phyloP scores from a whole-genome alignment of 495 filamentous ascomycete species.

The Penicillium silybi region DNA sequence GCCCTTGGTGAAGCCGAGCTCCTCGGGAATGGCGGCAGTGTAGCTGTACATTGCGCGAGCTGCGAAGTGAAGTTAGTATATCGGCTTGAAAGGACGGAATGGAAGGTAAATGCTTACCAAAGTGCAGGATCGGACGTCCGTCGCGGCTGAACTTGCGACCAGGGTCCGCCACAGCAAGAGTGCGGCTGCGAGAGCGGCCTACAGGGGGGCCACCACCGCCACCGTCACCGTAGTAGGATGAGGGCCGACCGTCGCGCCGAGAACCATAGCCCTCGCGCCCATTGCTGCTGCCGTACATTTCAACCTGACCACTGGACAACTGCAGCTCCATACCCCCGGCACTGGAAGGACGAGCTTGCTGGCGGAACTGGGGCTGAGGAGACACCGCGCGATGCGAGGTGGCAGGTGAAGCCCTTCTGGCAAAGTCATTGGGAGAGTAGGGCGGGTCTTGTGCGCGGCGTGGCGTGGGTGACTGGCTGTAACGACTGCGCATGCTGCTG shows the following conservation, averaged over 20 bases:
- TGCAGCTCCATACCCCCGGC: conserved; percentile 77
- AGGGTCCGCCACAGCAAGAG: conserved; percentile 57
- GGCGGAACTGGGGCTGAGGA: conserved; percentile 53
- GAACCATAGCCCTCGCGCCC: conserved; percentile 53
- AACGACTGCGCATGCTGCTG: conserved; percentile 38
- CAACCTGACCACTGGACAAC: conserved; percentile 54
- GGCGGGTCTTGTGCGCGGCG: conserved; percentile 55
- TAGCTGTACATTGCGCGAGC: conserved; percentile 94
- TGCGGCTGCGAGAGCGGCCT: conserved; percentile 72
- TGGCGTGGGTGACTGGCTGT: conserved; percentile 38
- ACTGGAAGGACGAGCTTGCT: conserved; percentile 61
- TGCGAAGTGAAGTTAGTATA: conserved; percentile 33
- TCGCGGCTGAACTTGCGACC: conserved; percentile 76
- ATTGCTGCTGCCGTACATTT: conserved; percentile 40
- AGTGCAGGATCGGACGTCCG: conserved; percentile 84
- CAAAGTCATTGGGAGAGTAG: conserved; percentile 49
- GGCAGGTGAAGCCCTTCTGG: conserved; percentile 52
- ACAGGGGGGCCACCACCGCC: conserved; percentile 40
- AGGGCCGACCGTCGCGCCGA: conserved; percentile 44
- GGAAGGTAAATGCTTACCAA: conserved; percentile 61
- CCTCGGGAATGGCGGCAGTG: conserved; percentile 88
- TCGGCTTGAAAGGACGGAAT: neutral
- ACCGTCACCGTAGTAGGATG: conserved; percentile 60
- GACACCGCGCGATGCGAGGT: conserved; percentile 48
- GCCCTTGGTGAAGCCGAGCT: conserved; percentile 89